These are phyloP conservation scores for Sodiomyces alkalinus DNA, from an alignment of 2,329 filamentous ascomycete genomes.

Conservation along the genomic window DNA sequence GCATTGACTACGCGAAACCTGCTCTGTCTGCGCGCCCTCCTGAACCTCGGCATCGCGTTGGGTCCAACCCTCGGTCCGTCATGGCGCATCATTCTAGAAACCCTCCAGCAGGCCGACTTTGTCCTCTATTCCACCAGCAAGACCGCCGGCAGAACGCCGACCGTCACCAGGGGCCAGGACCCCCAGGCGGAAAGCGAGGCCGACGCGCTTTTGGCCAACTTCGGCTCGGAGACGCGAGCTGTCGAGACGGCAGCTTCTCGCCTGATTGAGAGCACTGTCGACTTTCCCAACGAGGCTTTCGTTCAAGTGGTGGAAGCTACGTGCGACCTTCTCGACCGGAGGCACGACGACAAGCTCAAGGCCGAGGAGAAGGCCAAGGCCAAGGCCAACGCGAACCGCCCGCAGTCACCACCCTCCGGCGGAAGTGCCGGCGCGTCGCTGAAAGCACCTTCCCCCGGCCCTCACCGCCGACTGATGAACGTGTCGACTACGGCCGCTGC, in stretches of 20 bases:
- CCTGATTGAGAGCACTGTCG: constrained; percentile 79
- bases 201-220: constrained; percentile 42
- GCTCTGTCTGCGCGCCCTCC: constrained; percentile 71
- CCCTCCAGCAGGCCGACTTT: constrained; percentile 82
- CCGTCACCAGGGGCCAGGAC: constrained; percentile 29
- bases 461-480: constrained; percentile 31
- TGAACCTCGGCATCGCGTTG: constrained; percentile 92
- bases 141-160: constrained; percentile 33
- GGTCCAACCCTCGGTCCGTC: constrained; percentile 73
- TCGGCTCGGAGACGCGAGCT: constrained; percentile 68
- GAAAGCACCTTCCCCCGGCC: constrained; percentile 19
- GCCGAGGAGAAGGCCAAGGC: too few relatives aligned
- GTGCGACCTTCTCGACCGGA: constrained; percentile 48
- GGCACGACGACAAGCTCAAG: constrained; percentile 10
- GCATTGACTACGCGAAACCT: constrained; percentile 78
- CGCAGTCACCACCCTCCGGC: constrained; percentile 19
- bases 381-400: constrained; percentile 13
- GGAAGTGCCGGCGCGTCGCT: constrained; percentile 13
- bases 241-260: constrained; percentile 78
- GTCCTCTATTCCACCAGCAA: constrained; percentile 56
- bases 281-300: constrained; percentile 77
- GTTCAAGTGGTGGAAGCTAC: constrained; percentile 61
- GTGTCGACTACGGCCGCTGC: constrained; percentile 27
- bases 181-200: constrained; percentile 34
- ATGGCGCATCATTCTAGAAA: constrained; percentile 86